Conservation (phyloP, 805 yeast species). For the Zygosaccharomyces rouxii region DNA sequence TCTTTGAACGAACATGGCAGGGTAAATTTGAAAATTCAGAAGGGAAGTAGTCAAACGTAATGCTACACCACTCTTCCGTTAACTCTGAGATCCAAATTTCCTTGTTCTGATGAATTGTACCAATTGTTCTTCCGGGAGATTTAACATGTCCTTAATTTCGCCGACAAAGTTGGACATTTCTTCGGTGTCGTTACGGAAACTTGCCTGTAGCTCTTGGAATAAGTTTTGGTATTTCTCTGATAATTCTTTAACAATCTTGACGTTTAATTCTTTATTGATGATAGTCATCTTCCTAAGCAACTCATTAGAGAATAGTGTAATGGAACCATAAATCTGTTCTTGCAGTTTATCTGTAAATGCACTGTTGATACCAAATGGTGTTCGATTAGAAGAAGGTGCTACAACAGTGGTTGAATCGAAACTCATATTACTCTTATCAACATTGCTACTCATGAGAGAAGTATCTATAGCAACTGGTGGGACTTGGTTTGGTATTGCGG, state of each 20-base stretch:
- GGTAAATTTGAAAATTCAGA: slow-evolving; percentile 8
- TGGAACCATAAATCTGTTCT: slow-evolving; percentile 36
- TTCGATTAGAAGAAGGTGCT: slow-evolving; percentile 2
- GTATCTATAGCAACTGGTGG: not conserved
- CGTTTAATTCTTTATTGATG: slow-evolving; percentile 38
- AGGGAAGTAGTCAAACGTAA: not conserved
- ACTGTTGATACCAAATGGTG: slow-evolving; percentile 15
- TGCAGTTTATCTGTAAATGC: slow-evolving; percentile 37
- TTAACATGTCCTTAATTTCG: slow-evolving; percentile 36
- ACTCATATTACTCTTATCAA: slow-evolving; percentile 5
- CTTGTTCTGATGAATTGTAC: slow-evolving; percentile 29
- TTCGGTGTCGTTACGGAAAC: slow-evolving; percentile 37
- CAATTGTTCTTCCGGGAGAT: slow-evolving; percentile 36
- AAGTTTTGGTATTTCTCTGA: slow-evolving; percentile 35
- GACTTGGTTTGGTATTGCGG: not conserved
- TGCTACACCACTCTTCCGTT: not conserved
- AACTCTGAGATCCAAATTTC: slow-evolving; percentile 4
- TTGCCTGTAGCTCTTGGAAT: slow-evolving; percentile 32
- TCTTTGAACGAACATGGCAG: slow-evolving; percentile 8
- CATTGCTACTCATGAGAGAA: not conserved
- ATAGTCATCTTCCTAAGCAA: slow-evolving; percentile 34
- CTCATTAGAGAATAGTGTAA: slow-evolving; percentile 35
- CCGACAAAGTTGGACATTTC: slow-evolving; percentile 35
- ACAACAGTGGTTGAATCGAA: slow-evolving; percentile 11
- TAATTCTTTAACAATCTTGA: slow-evolving; percentile 34